Conservation (phyloP, 2,329 filamentous ascomycete genomes). For the Drechslerella coelobrocha region DNA sequence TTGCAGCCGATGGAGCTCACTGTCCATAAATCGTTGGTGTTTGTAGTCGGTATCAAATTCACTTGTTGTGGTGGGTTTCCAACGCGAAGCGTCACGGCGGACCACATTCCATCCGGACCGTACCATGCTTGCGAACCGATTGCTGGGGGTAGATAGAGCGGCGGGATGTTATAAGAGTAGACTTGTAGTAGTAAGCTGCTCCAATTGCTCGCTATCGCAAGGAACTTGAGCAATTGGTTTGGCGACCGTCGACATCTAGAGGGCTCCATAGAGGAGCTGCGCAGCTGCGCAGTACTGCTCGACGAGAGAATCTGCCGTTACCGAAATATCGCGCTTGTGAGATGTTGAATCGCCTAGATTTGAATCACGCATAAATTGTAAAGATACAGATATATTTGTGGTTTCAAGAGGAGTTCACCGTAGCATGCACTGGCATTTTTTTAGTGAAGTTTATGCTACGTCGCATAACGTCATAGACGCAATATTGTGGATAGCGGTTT, state of each 20-base stretch:
- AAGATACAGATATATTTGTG: too few relatives aligned
- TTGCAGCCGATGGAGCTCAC: slow-evolving; percentile 21
- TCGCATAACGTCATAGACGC: too few relatives aligned
- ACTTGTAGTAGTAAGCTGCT: background rate
- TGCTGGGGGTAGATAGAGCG: slow-evolving; percentile 20
- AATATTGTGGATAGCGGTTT: too few relatives aligned
- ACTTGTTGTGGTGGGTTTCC: slow-evolving; percentile 35
- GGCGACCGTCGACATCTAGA: slow-evolving; percentile 1
- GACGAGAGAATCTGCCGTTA: too few relatives aligned
- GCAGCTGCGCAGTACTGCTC: background rate
- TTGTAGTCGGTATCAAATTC: slow-evolving; percentile 23
- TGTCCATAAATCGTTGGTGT: slow-evolving; percentile 18
- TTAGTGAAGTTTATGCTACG: too few relatives aligned
- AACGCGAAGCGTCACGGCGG: slow-evolving; percentile 31
- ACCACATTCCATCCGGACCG: slow-evolving; percentile 45
- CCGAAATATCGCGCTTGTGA: too few relatives aligned
- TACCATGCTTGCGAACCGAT: slow-evolving; percentile 30
- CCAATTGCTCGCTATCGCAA: background rate
- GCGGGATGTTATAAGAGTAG: slow-evolving; percentile 9
- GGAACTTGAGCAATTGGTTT: background rate
- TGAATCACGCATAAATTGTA: too few relatives aligned
- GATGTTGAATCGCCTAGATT: too few relatives aligned
- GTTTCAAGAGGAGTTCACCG: too few relatives aligned
- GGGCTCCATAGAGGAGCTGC: background rate
- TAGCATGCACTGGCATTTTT: too few relatives aligned